These are phyloP conservation scores for Penicillium malachiteum DNA, from an alignment of 495 filamentous ascomycete species.

Conservation along the genomic window DNA sequence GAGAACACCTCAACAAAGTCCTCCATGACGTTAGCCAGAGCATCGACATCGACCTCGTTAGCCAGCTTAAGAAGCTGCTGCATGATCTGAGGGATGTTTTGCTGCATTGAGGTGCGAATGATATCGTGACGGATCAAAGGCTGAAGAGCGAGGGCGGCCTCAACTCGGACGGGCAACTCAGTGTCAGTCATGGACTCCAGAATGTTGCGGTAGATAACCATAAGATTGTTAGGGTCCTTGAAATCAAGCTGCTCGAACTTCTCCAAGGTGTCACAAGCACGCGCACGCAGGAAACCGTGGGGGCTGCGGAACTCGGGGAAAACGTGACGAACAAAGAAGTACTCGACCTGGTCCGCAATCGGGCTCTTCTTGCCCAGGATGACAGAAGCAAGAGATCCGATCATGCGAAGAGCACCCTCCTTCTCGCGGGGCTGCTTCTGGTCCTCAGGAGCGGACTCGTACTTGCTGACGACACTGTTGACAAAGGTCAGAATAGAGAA, in stretches of 20 bases:
- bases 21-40: constrained; percentile 98
- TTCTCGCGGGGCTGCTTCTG: constrained; percentile 92
- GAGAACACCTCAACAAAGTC: constrained; percentile 99
- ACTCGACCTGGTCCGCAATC: constrained; percentile 97
- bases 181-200: constrained; percentile 94
- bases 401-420: constrained; percentile 96
- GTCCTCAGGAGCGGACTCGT: constrained; percentile 76
- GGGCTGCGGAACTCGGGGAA: constrained; percentile 96
- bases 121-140: constrained; percentile 93
- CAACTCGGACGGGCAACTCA: constrained; percentile 88
- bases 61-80: constrained; percentile 95
- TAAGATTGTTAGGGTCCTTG: constrained; percentile 89
- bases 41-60: constrained; percentile 93
- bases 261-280: constrained; percentile 94
- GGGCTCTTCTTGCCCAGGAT: constrained; percentile 97
- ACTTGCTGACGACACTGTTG: constrained; percentile 87
- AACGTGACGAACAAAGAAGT: constrained; percentile 96
- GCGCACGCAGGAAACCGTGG: constrained; percentile 89
- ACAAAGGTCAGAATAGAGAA: constrained; percentile 92
- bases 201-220: constrained; percentile 94
- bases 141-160: constrained; percentile 90
- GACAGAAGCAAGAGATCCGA: constrained; percentile 88
- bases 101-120: constrained; percentile 91
- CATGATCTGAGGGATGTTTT: constrained; percentile 99
- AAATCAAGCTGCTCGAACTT: constrained; percentile 97